Percentiles rank a stretch among this genome's conserved stretches.
Evolutionary conservation across 176 grass and related monocot genomes (phyloP).

Genomic region (Raddia guianensis): DNA sequence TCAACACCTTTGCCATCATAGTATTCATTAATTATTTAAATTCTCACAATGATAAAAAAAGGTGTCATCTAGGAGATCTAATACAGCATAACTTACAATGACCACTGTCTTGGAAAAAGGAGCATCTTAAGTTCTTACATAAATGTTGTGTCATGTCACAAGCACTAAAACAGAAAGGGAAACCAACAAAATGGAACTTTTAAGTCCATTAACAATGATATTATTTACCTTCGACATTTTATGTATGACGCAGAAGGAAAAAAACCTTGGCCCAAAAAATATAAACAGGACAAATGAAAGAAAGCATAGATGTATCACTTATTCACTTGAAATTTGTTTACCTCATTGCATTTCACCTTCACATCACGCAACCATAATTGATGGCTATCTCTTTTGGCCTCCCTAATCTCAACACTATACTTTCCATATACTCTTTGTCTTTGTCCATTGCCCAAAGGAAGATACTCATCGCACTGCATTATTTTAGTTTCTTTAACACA

Average conservation of each 20-base stretch:
- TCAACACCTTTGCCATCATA: not conserved
- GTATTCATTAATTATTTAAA: constrained; percentile 12
- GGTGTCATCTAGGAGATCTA: not conserved
- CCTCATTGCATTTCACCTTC: constrained; percentile 65
- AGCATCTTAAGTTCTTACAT: not conserved
- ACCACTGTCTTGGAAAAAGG: not conserved
- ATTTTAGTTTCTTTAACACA: constrained; percentile 25
- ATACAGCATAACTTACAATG: not conserved
- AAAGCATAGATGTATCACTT: constrained; percentile 24
- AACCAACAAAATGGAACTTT: constrained; percentile 6
- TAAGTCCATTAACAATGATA: not conserved
- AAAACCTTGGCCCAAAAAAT: not conserved
- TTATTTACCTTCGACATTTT: not conserved
- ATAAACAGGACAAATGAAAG: not conserved
- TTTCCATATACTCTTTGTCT: constrained; percentile 63
- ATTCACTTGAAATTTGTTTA: constrained; percentile 46
- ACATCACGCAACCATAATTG: constrained; percentile 72
- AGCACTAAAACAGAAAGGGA: not conserved
- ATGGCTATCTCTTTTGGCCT: constrained; percentile 45
- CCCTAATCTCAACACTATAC: constrained; percentile 57
- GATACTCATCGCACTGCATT: constrained; percentile 90
- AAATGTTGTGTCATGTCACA: not conserved
- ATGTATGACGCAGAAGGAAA: not conserved
- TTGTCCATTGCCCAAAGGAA: constrained; percentile 48
- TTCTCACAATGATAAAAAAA: constrained; percentile 21